A percentile compares a stretch with the other conserved stretches of the same genome.
Conservation (phyloP, 768 basidiomycete species). For the Trametes punicea region DNA sequence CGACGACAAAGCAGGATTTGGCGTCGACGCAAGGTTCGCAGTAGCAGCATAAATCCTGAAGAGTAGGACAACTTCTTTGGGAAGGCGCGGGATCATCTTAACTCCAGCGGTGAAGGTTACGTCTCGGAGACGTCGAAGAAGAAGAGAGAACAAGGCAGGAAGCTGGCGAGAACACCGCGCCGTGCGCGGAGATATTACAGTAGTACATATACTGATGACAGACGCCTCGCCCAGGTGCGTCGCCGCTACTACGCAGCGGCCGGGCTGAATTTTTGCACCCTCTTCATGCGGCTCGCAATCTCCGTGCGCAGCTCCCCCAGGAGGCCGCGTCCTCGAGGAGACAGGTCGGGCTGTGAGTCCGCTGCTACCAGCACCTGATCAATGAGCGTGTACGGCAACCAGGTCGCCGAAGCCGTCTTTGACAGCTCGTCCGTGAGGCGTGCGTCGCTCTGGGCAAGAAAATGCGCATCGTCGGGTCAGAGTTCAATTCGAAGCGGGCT, state of each 20-base stretch:
- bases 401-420: slow-evolving; percentile 59
- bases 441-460: slow-evolving; percentile 44
- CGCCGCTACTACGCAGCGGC: slow-evolving; percentile 18
- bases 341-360: slow-evolving; percentile 47
- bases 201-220: not conserved
- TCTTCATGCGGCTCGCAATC: slow-evolving; percentile 60
- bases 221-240: not conserved
- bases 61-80: not conserved
- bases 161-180: not conserved
- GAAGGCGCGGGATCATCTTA: not conserved
- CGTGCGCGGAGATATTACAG: not conserved
- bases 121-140: not conserved
- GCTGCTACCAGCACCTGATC: slow-evolving; percentile 77
- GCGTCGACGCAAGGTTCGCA: not conserved
- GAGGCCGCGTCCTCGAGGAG: slow-evolving; percentile 37
- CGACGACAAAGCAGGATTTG: not conserved
- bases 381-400: slow-evolving; percentile 81
- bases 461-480: not conserved
- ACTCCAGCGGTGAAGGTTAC: not conserved
- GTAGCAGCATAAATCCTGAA: not conserved
- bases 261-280: slow-evolving; percentile 63
- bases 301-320: slow-evolving; percentile 55
- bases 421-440: slow-evolving; percentile 49
- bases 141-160: not conserved
- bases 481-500: slow-evolving; percentile 2